Conservation (phyloP, 2,329 filamentous ascomycete genomes). For the Aspergillus amoenus region DNA sequence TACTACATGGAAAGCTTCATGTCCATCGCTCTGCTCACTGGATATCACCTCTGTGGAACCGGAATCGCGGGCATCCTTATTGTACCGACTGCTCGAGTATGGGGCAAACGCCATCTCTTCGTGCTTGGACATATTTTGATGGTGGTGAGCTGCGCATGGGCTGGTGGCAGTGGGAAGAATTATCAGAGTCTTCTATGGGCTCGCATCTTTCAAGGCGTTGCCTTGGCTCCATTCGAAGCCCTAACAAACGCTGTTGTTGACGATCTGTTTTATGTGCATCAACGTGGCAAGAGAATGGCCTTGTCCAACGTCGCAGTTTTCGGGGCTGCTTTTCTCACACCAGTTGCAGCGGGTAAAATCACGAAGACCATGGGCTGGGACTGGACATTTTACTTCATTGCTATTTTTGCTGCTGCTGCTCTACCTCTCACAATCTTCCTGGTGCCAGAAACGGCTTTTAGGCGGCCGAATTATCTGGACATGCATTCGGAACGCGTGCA, state of each 20-base stretch:
- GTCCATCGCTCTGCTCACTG: conserved; percentile 77
- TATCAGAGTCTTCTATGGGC: conserved; percentile 75
- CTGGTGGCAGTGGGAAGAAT: conserved; percentile 63
- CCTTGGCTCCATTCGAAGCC: conserved; percentile 83
- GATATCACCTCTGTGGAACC: conserved; percentile 81
- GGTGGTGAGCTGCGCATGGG: conserved; percentile 75
- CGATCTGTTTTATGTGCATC: conserved; percentile 87
- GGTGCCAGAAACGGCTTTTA: conserved; percentile 81
- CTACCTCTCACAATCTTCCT: conserved; percentile 73
- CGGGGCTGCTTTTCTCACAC: conserved; percentile 73
- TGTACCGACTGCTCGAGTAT: conserved; percentile 83
- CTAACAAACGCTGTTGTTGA: conserved; percentile 86
- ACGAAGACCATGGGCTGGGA: conserved; percentile 73
- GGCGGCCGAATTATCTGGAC: conserved; percentile 65
- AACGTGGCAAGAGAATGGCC: conserved; percentile 84
- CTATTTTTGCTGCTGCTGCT: conserved; percentile 74
- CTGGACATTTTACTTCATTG: conserved; percentile 86
- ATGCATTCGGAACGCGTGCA: conserved; percentile 59
- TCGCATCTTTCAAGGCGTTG: conserved; percentile 81
- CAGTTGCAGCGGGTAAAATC: conserved; percentile 87
- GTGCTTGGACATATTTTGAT: conserved; percentile 73
- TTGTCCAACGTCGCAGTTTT: conserved; percentile 70
- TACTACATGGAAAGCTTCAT: conserved; percentile 67
- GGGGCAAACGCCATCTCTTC: conserved; percentile 90
- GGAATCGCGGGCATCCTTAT: conserved; percentile 80